Conservation (phyloP, 1,284 basidiomycete species). For the Hypsizygus ulmarius region DNA sequence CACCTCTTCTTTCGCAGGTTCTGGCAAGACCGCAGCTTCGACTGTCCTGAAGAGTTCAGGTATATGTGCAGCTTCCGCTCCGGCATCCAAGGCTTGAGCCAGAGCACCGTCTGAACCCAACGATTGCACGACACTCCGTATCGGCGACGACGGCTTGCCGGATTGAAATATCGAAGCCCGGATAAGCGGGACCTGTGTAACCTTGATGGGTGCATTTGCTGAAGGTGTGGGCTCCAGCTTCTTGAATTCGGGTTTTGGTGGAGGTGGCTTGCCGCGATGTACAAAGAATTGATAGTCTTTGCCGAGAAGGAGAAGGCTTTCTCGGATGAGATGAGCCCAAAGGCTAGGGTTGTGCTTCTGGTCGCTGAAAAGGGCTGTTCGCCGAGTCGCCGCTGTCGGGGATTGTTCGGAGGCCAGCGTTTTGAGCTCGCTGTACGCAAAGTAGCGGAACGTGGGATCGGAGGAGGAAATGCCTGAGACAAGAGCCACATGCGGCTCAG, state of each 20-base stretch:
- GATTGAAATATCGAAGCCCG: constrained; percentile 48
- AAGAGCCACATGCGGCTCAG: constrained; percentile 51
- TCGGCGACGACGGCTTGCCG: constrained; percentile 37
- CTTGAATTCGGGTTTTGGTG: constrained; percentile 13
- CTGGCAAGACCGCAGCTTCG: constrained; percentile 27
- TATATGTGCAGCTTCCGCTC: constrained; percentile 45
- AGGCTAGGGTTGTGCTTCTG: constrained; percentile 63
- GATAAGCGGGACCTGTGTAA: constrained; percentile 40
- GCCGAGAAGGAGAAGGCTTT: constrained; percentile 59
- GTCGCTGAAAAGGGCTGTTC: constrained; percentile 64
- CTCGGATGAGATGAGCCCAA: constrained; percentile 60
- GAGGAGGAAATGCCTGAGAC: constrained; percentile 57
- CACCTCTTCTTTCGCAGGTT: constrained; percentile 27
- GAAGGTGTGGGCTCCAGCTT: constrained; percentile 20
- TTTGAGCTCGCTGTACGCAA: constrained; percentile 55
- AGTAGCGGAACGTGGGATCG: constrained; percentile 50
- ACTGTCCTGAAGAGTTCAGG: constrained; percentile 61
- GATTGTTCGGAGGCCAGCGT: constrained; percentile 42
- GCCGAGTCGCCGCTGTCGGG: constrained; percentile 36
- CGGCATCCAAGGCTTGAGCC: constrained; percentile 46
- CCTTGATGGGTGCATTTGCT: constrained; percentile 23
- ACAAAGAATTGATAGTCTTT: constrained; percentile 62
- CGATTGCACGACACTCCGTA: constrained; percentile 49
- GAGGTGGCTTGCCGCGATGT: constrained; percentile 44
- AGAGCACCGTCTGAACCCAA: constrained; percentile 57